Conservation (phyloP, 2,329 filamentous ascomycete genomes). For the Aspergillus thermomutatus region DNA sequence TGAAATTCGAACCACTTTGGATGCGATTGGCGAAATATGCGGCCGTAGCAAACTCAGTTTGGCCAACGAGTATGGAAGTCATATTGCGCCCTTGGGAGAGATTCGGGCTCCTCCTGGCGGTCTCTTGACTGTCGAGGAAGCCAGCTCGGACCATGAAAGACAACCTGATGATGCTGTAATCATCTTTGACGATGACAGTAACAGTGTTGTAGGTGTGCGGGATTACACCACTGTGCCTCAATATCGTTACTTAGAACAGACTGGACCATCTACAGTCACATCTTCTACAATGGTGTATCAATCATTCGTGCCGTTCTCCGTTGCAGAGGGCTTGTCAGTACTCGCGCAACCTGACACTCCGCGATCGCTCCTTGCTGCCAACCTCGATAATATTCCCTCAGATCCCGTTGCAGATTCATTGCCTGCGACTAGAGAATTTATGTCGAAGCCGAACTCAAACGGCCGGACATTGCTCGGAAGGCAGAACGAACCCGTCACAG, state of each 20-base stretch:
- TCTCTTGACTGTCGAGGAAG: conserved; percentile 44
- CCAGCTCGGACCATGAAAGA: conserved; percentile 36
- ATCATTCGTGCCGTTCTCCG: conserved; percentile 12
- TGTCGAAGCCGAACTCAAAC: conserved; percentile 22
- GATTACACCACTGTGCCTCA: conserved; percentile 34
- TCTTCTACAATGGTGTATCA: conserved; percentile 15
- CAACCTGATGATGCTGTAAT: conserved; percentile 34
- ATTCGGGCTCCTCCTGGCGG: conserved; percentile 42
- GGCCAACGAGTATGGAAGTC: conserved; percentile 61
- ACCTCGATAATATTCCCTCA: neutral
- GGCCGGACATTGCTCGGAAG: conserved; percentile 31
- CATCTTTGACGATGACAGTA: conserved; percentile 36
- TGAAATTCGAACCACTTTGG: conserved; percentile 56
- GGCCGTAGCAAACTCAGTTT: conserved; percentile 59
- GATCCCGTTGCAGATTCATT: conserved; percentile 3
- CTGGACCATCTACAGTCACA: conserved; percentile 19
- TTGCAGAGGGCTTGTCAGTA: conserved; percentile 14
- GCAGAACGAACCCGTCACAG: conserved; percentile 5
- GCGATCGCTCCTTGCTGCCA: conserved; percentile 6
- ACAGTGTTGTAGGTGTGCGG: conserved; percentile 34
- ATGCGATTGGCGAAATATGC: conserved; percentile 62
- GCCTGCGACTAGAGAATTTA: conserved; percentile 25
- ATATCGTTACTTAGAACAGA: conserved; percentile 37
- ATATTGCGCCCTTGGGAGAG: conserved; percentile 60
- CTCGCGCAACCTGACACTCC: conserved; percentile 14